These are phyloP conservation scores for Thelonectria rubi DNA, from an alignment of 2,329 filamentous ascomycete genomes.

Conservation along the genomic window DNA sequence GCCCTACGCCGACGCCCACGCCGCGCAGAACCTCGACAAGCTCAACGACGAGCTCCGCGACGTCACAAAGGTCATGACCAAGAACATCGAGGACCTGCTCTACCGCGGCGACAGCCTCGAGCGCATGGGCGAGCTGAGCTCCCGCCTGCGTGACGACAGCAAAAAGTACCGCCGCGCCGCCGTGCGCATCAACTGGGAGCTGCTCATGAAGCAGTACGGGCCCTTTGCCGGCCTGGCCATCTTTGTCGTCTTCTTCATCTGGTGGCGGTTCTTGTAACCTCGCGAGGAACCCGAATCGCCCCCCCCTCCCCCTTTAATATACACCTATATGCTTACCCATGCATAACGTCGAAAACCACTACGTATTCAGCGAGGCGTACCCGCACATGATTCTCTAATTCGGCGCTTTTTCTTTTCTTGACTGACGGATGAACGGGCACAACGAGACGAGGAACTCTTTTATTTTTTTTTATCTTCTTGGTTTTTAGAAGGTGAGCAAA, in stretches of 20 bases:
- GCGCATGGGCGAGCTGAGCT: constrained; percentile 95
- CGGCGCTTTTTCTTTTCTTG: constrained; percentile 1
- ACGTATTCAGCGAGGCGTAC: constrained; percentile 30
- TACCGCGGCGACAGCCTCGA: constrained; percentile 95
- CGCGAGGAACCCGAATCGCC: background rate
- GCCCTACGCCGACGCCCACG: constrained; percentile 91
- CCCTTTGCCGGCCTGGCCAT: constrained; percentile 84
- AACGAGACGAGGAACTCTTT: constrained; percentile 7
- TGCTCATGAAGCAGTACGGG: constrained; percentile 95
- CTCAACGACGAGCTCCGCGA: constrained; percentile 97
- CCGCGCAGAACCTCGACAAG: constrained; percentile 91
- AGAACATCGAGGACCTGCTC: constrained; percentile 98
- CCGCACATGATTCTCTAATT: constrained; percentile 3
- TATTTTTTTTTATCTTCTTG: background rate
- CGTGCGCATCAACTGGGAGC: constrained; percentile 96
- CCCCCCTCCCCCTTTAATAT: background rate
- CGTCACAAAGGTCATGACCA: constrained; percentile 99
- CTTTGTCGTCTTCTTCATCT: constrained; percentile 86
- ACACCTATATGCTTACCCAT: constrained; percentile 18
- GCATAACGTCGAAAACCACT: constrained; percentile 23
- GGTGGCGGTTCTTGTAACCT: constrained; percentile 87
- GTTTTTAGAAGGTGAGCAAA: background rate
- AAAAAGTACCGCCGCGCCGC: constrained; percentile 94
- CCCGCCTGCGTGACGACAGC: constrained; percentile 86
- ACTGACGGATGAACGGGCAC: constrained; percentile 10